Evolutionary conservation across 2,329 filamentous ascomycete genomes (phyloP), one percentile per base, ranked within the genome.

Genomic region (Fusarium poae): DNA sequence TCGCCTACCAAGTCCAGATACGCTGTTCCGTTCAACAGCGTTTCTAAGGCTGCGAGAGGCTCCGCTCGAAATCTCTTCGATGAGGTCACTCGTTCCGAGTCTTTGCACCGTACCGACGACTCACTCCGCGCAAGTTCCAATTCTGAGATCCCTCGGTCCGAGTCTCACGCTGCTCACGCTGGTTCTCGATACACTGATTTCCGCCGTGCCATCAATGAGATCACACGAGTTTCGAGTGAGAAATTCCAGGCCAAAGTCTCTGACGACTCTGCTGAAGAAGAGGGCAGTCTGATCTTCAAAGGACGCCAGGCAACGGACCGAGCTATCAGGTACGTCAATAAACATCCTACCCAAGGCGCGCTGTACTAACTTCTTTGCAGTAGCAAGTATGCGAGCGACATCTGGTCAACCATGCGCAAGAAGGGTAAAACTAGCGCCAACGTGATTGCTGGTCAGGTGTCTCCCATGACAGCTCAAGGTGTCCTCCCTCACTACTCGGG

Each of bases 391-490:
- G 72, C 78, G 50, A 80, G 80, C 50, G 81, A 83, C 27, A 79
- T 87, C 32, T 83, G 82, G 84, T 82, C 84, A 64, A 80, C 77
- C 18, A 81, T 87, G 78, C 73, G 85, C 70, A 86, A 83, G 75
- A 85, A 83, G 69, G 82, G 83, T n/a, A 81, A 84, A 35, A 78
- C 84, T 15, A 86, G 83, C 61, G 82, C 79, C 45, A 78, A 78
- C 44, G 82, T 76, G 10, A 77, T 83, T 44, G 82, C 83, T 13
- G 79, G 85, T 50, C 79, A 84, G 12, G 77, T 88, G 48, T 85
- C 85, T 4, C 83, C 85, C 5, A 84, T 82, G 44, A 87, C 84
- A 15, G 85, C 83, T 10, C 84, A 83, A 29, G 86, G 85, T n/a
- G 81, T 84, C 43, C 76, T 88, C 45, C 86, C 85, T 18, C 83